These are phyloP conservation scores for Leishmania turanica DNA, from an alignment of 208 protist genomes.

Conservation along the genomic window DNA sequence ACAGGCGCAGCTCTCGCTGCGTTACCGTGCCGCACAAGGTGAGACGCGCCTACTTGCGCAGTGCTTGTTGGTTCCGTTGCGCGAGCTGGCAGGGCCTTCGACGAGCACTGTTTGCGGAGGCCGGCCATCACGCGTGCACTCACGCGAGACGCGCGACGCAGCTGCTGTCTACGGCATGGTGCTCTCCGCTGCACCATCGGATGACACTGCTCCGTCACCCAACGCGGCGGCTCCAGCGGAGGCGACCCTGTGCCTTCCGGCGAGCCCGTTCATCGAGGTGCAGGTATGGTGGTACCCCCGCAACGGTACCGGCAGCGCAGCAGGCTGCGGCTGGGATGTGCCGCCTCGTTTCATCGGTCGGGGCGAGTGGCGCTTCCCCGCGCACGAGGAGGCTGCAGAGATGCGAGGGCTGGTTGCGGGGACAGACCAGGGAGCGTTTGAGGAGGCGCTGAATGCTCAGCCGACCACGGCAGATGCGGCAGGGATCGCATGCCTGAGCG, in stretches of 20 bases:
- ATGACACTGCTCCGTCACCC: not conserved
- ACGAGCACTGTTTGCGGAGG: not conserved
- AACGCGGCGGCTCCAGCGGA: not conserved
- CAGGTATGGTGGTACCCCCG: conserved; percentile 31
- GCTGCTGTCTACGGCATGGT: conserved; percentile 8
- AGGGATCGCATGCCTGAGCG: not conserved
- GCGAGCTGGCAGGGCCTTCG: not conserved
- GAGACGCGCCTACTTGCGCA: conserved; percentile 1
- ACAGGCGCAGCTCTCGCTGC: conserved; percentile 18
- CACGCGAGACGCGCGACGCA: not conserved
- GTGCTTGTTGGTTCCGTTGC: conserved; percentile 24
- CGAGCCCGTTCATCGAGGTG: conserved; percentile 12
- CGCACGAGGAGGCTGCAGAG: not conserved
- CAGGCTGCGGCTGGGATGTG: not conserved
- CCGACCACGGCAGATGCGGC: not conserved
- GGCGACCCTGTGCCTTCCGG: conserved; percentile 23
- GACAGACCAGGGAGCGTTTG: not conserved
- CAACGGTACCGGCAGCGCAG: not conserved
- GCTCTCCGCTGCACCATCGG: not conserved
- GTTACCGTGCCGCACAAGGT: not conserved
- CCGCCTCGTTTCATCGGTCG: conserved; percentile 23
- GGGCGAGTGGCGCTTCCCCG: conserved; percentile 22
- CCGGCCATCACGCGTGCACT: not conserved
- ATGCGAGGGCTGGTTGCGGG: not conserved
- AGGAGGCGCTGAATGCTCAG: not conserved